Base-by-base conservation (phyloP, 345 rosid species). In the Brassica nigra region DNA sequence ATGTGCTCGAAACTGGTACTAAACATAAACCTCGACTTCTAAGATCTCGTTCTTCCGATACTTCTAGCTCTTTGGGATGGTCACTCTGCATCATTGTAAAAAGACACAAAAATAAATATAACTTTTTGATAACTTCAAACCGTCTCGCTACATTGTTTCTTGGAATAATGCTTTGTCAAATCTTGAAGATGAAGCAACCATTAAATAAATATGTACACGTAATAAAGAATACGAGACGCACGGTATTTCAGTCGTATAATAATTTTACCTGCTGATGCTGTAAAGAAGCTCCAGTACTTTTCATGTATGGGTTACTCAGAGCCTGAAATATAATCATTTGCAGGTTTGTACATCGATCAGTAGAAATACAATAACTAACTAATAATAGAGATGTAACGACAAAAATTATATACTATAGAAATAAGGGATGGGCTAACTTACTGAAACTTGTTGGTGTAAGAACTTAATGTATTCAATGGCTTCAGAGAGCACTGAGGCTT, bases 401-500 rank as follows among this genome's bases (percentile, higher is more conserved):
- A 27, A 7, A 15, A 63, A 62, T 55, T 12, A 47, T 78, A 49
- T 65, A 75, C 59, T 61, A 70, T 3, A 54, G 12, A 65, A 58
- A 33, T 15, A 70, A 29, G 14, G 69, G 57, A 76, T 80, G 79
- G 80, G 62, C 68, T 68, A 72, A 86, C 98, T 87, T 88, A 95
- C 99, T 44, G 80, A 70, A 75, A 95, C 88, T 89, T 95, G 98
- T 30, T 89, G 92, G 84, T 95, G 99, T 81, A 91, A 89, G 88
- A 93, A 95, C 81, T 93, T 93, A 86, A 95, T 93, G 90, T 93
- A 91, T 78, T 90, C 98, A 77, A 93, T 90, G 44, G 93, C 98
- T 85, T 95, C 99, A 72, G 98, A 88, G 33, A 95, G 99, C 88
- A 95, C 99, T 12, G 99, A 95, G 71, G 99, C 99, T 66, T 98